A percentile compares a stretch with the other conserved stretches of the same genome.
Evolutionary conservation across 257 asterid species (phyloP).

Genomic region (Petunia secreta): DNA sequence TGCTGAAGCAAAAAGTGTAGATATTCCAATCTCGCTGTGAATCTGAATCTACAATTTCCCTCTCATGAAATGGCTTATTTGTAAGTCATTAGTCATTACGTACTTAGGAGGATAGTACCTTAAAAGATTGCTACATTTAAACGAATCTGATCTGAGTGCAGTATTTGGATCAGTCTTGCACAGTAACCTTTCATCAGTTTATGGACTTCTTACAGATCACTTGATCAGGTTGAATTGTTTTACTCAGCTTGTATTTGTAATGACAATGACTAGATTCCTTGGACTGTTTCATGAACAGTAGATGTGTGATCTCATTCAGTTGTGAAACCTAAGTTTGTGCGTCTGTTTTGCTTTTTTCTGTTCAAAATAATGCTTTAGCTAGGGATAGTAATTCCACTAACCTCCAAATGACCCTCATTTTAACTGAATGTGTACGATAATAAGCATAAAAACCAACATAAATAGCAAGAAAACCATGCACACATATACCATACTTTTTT

Average conservation of each 20-base stretch:
- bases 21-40: background rate
- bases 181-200: background rate
- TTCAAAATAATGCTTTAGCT: constrained; percentile 13
- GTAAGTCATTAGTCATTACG: background rate
- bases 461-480: background rate
- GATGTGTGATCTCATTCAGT: background rate
- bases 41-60: background rate
- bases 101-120: background rate
- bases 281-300: background rate
- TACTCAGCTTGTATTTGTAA: background rate
- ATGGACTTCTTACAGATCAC: background rate
- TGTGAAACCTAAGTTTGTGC: background rate
- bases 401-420: background rate
- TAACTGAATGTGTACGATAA: background rate
- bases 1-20: background rate
- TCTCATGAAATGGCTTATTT: background rate
- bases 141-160: background rate
- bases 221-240: background rate
- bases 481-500: too few relatives aligned
- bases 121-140: background rate
- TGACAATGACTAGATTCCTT: background rate
- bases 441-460: background rate
- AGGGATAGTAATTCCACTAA: background rate
- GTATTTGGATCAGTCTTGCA: background rate
- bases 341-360: background rate